Evolutionary conservation across 306 rosid genomes (phyloP).

Genomic region (Carpinus fangiana): DNA sequence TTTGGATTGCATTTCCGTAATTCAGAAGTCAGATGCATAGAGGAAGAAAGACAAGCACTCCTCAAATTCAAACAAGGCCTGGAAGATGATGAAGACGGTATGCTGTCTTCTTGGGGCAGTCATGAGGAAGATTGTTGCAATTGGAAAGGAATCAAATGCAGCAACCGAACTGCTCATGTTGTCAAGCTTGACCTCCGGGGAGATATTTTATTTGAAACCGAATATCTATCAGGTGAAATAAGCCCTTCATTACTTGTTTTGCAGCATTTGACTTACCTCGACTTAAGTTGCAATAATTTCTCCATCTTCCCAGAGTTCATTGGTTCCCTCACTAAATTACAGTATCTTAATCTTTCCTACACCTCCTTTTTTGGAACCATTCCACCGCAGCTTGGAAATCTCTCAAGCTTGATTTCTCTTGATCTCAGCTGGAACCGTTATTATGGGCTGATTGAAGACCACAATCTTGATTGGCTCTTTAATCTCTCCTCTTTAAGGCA

Average conservation of each 20-base stretch:
- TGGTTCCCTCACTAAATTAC: neutral
- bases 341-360: neutral
- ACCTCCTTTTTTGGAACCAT: neutral
- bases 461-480: no score
- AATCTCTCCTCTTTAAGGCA: no score
- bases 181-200: slow-evolving; percentile 11
- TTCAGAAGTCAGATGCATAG: neutral
- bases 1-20: neutral
- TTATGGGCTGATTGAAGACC: neutral
- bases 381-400: slow-evolving; percentile 21
- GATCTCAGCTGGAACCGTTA: neutral
- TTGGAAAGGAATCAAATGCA: slow-evolving; percentile 31
- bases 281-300: neutral
- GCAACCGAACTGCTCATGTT: slow-evolving; percentile 24
- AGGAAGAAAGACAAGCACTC: slow-evolving; percentile 15
- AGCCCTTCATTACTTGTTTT: neutral
- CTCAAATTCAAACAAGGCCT: slow-evolving; percentile 16
- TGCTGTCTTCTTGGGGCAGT: slow-evolving; percentile 3
- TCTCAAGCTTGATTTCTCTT: slow-evolving; percentile 18
- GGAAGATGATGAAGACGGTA: neutral
- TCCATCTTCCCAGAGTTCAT: neutral
- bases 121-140: slow-evolving; percentile 23
- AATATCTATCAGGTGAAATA: no score
- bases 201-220: no score
- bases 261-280: neutral